Conservation (phyloP, 306 rosid genomes). For the Acacia acuminata region DNA sequence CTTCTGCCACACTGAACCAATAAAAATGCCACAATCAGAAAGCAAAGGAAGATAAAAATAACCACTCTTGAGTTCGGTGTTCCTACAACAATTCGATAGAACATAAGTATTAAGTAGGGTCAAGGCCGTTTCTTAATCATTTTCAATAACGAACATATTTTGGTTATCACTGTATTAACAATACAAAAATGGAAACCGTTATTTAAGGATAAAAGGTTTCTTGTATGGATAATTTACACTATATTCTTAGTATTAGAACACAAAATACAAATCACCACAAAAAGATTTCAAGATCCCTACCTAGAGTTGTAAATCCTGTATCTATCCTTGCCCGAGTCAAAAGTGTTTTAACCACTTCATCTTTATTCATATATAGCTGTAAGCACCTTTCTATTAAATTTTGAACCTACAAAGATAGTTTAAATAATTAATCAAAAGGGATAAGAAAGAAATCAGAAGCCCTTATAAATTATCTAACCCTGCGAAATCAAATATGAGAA, state of each 20-base stretch:
- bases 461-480: conserved; percentile 13
- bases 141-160: background rate
- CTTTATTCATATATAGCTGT: conserved; percentile 93
- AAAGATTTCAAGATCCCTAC: conserved; percentile 51
- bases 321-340: conserved; percentile 96
- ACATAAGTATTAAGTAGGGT: background rate
- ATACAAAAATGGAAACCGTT: conserved; percentile 7
- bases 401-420: conserved; percentile 75
- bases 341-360: conserved; percentile 92
- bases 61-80: conserved; percentile 6
- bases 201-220: background rate
- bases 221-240: background rate
- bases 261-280: conserved; percentile 14
- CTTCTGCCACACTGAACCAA: conserved; percentile 91
- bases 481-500: conserved; percentile 12
- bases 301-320: conserved; percentile 92
- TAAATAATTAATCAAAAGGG: conserved; percentile 27
- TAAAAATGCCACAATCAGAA: conserved; percentile 25
- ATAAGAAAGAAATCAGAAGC: conserved; percentile 26
- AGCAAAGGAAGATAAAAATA: conserved; percentile 24
- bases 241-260: conserved; percentile 5
- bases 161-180: background rate
- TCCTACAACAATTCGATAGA: background rate
- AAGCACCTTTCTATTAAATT: conserved; percentile 94
- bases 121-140: background rate